phyloP scores from a whole-genome alignment of 805 yeast species.

The Allodekkera sacchari region DNA sequence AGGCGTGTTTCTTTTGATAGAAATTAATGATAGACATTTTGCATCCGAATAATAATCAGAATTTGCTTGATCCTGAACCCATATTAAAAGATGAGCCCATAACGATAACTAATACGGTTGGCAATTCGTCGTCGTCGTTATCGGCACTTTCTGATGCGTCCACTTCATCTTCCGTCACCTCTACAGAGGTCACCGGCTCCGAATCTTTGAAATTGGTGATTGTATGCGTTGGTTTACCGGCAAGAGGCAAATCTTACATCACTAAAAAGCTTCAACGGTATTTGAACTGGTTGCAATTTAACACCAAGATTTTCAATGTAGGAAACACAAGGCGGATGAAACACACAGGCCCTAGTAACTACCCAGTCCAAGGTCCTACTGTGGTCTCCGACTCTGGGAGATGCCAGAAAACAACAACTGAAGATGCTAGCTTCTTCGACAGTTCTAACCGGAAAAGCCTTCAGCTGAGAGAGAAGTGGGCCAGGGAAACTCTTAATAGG shows the following conservation, averaged over 20 bases:
- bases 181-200: conserved; percentile 6
- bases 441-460: conserved; percentile 33
- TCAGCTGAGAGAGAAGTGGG: conserved; percentile 41
- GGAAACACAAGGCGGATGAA: conserved; percentile 63
- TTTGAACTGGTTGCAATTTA: conserved; percentile 52
- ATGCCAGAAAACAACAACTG: conserved; percentile 19
- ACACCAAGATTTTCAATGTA: conserved; percentile 62
- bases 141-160: neutral
- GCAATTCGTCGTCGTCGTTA: conserved; percentile 1
- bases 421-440: conserved; percentile 35
- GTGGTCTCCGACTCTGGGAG: conserved; percentile 3
- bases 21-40: no score
- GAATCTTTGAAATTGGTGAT: conserved; percentile 45
- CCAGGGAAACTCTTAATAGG: conserved; percentile 40
- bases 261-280: conserved; percentile 56
- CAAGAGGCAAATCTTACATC: conserved; percentile 68
- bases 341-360: conserved; percentile 30
- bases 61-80: neutral
- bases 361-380: conserved; percentile 29
- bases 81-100: neutral
- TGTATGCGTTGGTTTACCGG: conserved; percentile 71
- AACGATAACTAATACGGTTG: neutral
- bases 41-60: neutral
- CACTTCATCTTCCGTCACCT: neutral
- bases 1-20: no score